These are phyloP conservation scores for Cercospora sesami DNA, from an alignment of 2,329 filamentous ascomycete genomes.

Conservation along the genomic window DNA sequence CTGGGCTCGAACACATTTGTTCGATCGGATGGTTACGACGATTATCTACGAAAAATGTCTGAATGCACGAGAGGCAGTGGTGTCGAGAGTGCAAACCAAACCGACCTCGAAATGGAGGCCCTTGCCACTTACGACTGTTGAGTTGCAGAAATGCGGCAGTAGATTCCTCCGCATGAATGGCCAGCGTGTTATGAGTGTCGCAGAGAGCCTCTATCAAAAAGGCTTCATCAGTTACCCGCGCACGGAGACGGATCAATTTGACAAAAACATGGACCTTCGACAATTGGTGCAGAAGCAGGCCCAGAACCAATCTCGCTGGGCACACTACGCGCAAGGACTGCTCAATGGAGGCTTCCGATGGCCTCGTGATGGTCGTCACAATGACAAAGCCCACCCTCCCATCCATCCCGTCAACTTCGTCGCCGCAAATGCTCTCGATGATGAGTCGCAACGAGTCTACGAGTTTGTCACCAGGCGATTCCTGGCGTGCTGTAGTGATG, in stretches of 20 bases:
- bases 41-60: constrained; percentile 87
- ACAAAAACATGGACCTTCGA: constrained; percentile 80
- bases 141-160: constrained; percentile 93
- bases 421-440: constrained; percentile 59
- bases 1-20: constrained; percentile 80
- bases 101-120: constrained; percentile 94
- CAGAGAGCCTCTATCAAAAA: constrained; percentile 85
- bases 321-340: constrained; percentile 72
- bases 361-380: constrained; percentile 79
- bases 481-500: constrained; percentile 91
- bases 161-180: constrained; percentile 86
- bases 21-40: constrained; percentile 78
- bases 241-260: constrained; percentile 96
- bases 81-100: constrained; percentile 84
- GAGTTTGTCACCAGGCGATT: constrained; percentile 92
- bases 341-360: constrained; percentile 74
- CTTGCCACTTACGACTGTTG: constrained; percentile 88
- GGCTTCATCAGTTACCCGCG: constrained; percentile 97
- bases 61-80: constrained; percentile 70
- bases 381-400: constrained; percentile 95
- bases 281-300: constrained; percentile 80
- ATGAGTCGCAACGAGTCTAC: constrained; percentile 70
- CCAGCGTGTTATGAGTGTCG: constrained; percentile 82
- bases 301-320: constrained; percentile 70
- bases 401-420: constrained; percentile 95